Evolutionary conservation across 805 yeast species (phyloP).

Genomic region (Zygosaccharomyces kombuchaensis): DNA sequence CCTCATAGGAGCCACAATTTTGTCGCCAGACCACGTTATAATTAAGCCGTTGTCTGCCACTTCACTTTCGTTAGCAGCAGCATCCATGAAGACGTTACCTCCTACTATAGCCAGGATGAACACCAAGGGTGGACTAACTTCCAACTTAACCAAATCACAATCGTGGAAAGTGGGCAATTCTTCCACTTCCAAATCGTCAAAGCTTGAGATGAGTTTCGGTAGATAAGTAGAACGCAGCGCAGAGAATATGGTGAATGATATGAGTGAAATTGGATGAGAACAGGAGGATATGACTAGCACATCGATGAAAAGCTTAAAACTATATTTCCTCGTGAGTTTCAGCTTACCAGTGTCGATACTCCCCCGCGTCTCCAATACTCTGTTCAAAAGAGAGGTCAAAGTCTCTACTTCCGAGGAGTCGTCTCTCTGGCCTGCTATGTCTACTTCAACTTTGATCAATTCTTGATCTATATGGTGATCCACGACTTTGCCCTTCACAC

Average conservation of each 20-base stretch:
- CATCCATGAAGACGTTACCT: slow-evolving; percentile 64
- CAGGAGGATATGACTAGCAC: slow-evolving; percentile 71
- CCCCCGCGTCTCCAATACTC: slow-evolving; percentile 22
- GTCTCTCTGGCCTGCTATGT: slow-evolving; percentile 74
- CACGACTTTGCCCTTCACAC: slow-evolving; percentile 83
- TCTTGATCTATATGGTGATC: slow-evolving; percentile 42
- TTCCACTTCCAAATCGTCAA: slow-evolving; percentile 63
- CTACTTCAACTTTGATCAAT: slow-evolving; percentile 71
- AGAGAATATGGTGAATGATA: slow-evolving; percentile 74
- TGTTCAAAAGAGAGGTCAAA: slow-evolving; percentile 52
- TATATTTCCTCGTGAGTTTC: slow-evolving; percentile 65
- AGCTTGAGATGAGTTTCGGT: slow-evolving; percentile 67
- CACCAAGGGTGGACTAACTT: slow-evolving; percentile 57
- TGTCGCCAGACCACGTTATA: slow-evolving; percentile 64
- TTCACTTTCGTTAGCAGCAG: slow-evolving; percentile 82
- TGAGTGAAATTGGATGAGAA: slow-evolving; percentile 74
- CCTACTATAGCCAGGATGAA: slow-evolving; percentile 77
- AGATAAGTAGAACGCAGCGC: slow-evolving; percentile 75
- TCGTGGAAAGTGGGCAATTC: slow-evolving; percentile 91
- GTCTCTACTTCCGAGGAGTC: slow-evolving; percentile 66
- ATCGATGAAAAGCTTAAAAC: slow-evolving; percentile 75
- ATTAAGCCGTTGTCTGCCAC: slow-evolving; percentile 82
- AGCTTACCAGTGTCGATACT: slow-evolving; percentile 48
- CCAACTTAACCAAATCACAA: slow-evolving; percentile 65
- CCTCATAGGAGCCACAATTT: slow-evolving; percentile 67